Evolutionary conservation across 495 filamentous ascomycete genomes (phyloP).

Genomic region (Jackrogersella minutella): DNA sequence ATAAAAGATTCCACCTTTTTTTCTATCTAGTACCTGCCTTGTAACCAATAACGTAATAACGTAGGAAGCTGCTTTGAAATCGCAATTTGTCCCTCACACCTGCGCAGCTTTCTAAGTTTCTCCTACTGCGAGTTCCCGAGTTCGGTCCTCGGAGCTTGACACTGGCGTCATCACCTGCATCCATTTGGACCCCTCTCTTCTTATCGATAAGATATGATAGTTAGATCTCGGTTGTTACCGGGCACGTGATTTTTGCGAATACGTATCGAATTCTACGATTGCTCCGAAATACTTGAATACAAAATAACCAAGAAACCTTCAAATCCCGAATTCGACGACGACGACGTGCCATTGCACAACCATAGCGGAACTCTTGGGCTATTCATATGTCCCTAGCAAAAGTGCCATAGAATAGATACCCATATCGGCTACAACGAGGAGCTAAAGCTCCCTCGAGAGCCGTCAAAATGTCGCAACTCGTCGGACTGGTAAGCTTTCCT

Average conservation of each 20-base stretch:
- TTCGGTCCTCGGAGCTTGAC: conserved; percentile 17
- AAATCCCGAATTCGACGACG: conserved; percentile 24
- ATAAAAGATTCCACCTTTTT: conserved; percentile 26
- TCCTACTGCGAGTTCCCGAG: not conserved
- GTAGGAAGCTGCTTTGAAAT: conserved; percentile 55
- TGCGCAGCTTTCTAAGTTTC: not conserved
- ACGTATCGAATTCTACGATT: conserved; percentile 33
- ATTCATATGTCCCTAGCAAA: not conserved
- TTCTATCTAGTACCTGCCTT: not conserved
- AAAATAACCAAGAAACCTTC: not conserved
- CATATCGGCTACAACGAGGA: conserved; percentile 25
- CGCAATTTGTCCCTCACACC: conserved; percentile 23
- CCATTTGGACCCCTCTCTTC: not conserved
- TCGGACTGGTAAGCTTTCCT: conserved; percentile 65
- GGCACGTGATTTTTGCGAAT: conserved; percentile 24
- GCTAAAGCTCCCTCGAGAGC: conserved; percentile 40
- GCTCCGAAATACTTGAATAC: not conserved
- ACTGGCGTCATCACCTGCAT: not conserved
- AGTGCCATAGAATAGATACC: not conserved
- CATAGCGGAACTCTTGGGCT: not conserved
- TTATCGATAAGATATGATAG: conserved; percentile 34
- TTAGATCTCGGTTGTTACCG: not conserved
- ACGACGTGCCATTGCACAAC: conserved; percentile 22
- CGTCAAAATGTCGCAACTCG: conserved; percentile 70
- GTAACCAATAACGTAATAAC: conserved; percentile 24